Base-by-base conservation (phyloP, 305 asterid species). In the Rubia balearica region DNA sequence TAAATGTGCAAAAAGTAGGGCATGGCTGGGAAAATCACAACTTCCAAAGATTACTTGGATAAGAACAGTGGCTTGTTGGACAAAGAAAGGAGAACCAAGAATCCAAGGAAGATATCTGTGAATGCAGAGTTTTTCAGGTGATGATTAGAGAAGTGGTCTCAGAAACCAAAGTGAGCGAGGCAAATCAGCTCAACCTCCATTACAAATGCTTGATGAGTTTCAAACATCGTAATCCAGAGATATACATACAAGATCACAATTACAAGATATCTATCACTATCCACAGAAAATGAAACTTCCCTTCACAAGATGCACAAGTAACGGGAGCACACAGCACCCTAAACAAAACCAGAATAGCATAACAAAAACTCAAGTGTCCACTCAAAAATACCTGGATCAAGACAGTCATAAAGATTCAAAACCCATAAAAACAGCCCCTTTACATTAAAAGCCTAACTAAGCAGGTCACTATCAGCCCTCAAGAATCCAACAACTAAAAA, bases 401-500 rank as follows among this genome's bases (percentile, higher is more conserved):
- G 8, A 36, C 33, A 67, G 45, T 8, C 27, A 42, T 14, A 27
- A 57, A 64, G 43, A 40, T 53, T 65, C 30, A 27, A 33, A 48
- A 46, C 43, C 42, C 49, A 14, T 46, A 19, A 46, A 60, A 24
- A 3, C 55, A 56, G 12, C 43, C 43, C 4, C 30, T 67, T 59
- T 3, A 59, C 70, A 27, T 14, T 36, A 43, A 10, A 30, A 36
- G 40, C 51, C 19, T 3, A 10, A 12, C 38, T 12, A 11, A 8
- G 38, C 73, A 45, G 16, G 55, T 60, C 69, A 60, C 36, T 17
- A 59, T 30, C 67, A 45, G 61, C 10, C 67, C 16, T 67, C 51
- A 36, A 59, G 33, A 74, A 38, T 60, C 64, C 68, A 67, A 30
- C 30, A 59, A 67, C 67, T 46, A 9, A 12, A 45, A 59, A 46